Base-by-base conservation (phyloP, 83 land plant species). In the Larix sibirica region DNA sequence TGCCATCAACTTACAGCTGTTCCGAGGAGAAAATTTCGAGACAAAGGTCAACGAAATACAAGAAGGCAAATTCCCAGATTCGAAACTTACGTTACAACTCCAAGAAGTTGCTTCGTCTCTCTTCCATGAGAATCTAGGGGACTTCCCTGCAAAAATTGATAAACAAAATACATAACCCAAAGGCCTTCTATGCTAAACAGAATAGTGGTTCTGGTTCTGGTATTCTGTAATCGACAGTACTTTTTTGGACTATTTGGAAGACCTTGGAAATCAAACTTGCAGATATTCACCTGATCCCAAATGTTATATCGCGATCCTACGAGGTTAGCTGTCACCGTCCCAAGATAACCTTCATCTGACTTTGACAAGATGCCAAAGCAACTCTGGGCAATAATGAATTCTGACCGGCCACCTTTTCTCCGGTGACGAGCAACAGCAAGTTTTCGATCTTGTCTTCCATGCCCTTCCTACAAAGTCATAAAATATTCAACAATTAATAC, bases 241-340 rank as follows among this genome's bases (percentile, higher is more conserved):
- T 13, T 3, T 67, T 67, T 33, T 60, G 61, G 44, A 75, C 13
- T 24, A 56, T 31, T 31, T 31, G 73, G 67, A 24, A 14, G 65
- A 28, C 23, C 44, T 64, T 42, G 58, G 3, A 80, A 84, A 24
- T 80, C 79, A 83, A 64, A 79, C 10, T 28, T 18, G 47, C 83
- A 60, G 54, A 60, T 62, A 54, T 79, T 20, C 60, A 86, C 88
- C 88, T 86, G 88, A 81, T 94, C 91, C 94, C 94, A 92, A 44
- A 92, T 90, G 20, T 85, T 69, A 68, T 95, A 95, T 59, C 85
- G 91, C 63, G 97, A 93, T n/a, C 97, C 97, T 70, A 93, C 83
- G 64, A 95, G 85, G 66, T 93, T 95, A 1, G 96, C 86, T 16
- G 87, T 85, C 18, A 95, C 77, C 7, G 62, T 81, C 36, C 96